phyloP scores from a whole-genome alignment of 1,284 basidiomycete species.

The Entoloma clypeatum region DNA sequence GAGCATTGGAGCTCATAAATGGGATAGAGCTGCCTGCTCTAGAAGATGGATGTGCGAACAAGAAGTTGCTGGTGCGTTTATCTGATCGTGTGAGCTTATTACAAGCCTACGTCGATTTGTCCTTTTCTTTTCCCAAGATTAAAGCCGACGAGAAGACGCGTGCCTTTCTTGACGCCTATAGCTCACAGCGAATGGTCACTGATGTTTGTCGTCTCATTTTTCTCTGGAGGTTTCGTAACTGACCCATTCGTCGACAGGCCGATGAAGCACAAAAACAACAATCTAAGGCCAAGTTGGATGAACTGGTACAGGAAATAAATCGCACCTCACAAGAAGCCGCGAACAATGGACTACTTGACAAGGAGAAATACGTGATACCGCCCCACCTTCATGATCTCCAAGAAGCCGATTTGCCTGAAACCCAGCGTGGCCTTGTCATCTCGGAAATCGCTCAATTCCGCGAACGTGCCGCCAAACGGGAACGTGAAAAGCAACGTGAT shows the following conservation, averaged over 20 bases:
- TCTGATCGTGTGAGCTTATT: conserved; percentile 21
- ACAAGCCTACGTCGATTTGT: conserved; percentile 35
- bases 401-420: conserved; percentile 94
- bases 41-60: conserved; percentile 80
- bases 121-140: conserved; percentile 63
- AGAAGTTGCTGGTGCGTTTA: conserved; percentile 76
- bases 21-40: conserved; percentile 83
- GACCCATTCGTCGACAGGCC: conserved; percentile 37
- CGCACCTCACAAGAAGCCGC: conserved; percentile 63
- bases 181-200: conserved; percentile 72
- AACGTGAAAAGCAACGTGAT: conserved; percentile 78
- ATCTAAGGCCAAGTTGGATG: conserved; percentile 53
- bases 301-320: conserved; percentile 58
- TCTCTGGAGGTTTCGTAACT: conserved; percentile 6
- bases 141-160: conserved; percentile 95
- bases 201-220: conserved; percentile 51
- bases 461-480: conserved; percentile 81
- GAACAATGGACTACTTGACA: conserved; percentile 63
- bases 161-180: conserved; percentile 81
- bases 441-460: conserved; percentile 94
- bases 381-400: conserved; percentile 93
- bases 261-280: conserved; percentile 57
- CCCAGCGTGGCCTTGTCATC: conserved; percentile 88
- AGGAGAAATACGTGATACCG: conserved; percentile 83
- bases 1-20: conserved; percentile 79